phyloP scores from a whole-genome alignment of 1,284 basidiomycete species.

The Apiotrichum montevideense region DNA sequence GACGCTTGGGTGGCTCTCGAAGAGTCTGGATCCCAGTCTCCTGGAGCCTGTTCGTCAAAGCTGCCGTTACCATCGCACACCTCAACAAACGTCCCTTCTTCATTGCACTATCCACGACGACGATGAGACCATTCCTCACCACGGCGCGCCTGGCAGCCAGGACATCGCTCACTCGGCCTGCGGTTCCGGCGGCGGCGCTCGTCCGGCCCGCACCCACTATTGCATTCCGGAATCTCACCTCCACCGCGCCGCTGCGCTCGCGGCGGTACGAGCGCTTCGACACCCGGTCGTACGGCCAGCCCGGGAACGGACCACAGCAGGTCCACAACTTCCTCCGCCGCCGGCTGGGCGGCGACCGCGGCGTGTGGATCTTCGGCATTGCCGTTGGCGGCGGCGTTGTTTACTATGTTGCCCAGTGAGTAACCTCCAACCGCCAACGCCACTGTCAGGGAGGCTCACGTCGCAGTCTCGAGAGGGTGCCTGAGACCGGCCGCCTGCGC shows the following conservation, averaged over 20 bases:
- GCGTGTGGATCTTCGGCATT: constrained; percentile 35
- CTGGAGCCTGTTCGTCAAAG: too few relatives aligned
- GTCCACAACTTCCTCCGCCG: constrained; percentile 29
- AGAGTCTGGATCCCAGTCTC: too few relatives aligned
- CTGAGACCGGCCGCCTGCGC: constrained; percentile 73
- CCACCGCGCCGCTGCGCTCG: not conserved
- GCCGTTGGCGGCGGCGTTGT: constrained; percentile 47
- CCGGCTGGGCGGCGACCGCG: constrained; percentile 40
- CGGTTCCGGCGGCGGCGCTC: constrained; percentile 3
- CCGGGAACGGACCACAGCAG: constrained; percentile 4
- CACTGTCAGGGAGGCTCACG: constrained; percentile 13
- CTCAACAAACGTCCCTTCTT: not conserved
- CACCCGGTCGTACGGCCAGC: constrained; percentile 4
- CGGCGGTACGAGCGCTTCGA: constrained; percentile 36
- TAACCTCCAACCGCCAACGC: constrained; percentile 13
- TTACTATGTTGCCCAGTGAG: constrained; percentile 61
- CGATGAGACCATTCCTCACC: not conserved
- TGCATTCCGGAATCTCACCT: not conserved
- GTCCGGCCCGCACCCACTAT: not conserved
- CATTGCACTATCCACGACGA: not conserved
- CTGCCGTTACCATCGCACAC: too few relatives aligned
- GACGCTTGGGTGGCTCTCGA: too few relatives aligned
- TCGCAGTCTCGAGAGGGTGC: constrained; percentile 66
- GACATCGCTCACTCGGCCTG: not conserved
- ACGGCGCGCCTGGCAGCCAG: not conserved